These are phyloP conservation scores for Neoarthrinium moseri DNA, from an alignment of 2,329 filamentous ascomycete species.

Conservation along the genomic window DNA sequence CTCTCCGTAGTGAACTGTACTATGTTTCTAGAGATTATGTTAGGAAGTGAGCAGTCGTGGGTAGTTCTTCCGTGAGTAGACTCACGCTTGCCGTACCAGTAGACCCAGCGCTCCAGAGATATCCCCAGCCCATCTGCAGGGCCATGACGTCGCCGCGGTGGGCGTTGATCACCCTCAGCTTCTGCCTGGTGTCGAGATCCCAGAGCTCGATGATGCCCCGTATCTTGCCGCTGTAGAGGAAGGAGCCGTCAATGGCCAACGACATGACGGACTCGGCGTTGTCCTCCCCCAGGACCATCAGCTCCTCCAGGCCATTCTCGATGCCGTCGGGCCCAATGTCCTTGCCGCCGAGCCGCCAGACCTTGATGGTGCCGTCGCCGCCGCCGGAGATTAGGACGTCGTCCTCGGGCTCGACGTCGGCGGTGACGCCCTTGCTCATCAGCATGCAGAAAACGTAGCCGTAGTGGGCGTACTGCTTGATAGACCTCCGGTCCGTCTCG, in stretches of 20 bases:
- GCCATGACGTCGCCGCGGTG: constrained; percentile 83
- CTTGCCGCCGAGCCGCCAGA: constrained; percentile 70
- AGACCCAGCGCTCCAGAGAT: constrained; percentile 85
- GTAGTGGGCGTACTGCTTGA: constrained; percentile 87
- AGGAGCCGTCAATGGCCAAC: constrained; percentile 82
- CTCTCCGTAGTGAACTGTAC: constrained; percentile 62
- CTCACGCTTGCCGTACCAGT: constrained; percentile 80
- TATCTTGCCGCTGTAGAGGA: constrained; percentile 87
- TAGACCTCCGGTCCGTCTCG: constrained; percentile 78
- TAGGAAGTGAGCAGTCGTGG: background rate
- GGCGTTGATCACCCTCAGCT: constrained; percentile 80
- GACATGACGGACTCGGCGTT: constrained; percentile 69
- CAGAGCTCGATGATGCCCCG: constrained; percentile 90
- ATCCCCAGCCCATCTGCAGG: constrained; percentile 80
- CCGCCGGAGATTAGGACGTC: constrained; percentile 89
- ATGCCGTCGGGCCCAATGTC: constrained; percentile 48
- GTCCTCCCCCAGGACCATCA: constrained; percentile 63
- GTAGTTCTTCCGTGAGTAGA: constrained; percentile 15
- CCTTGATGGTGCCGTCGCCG: constrained; percentile 89
- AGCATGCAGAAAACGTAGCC: constrained; percentile 98
- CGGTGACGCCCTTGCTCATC: constrained; percentile 67
- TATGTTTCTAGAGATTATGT: constrained; percentile 54
- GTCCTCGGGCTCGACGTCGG: constrained; percentile 67
- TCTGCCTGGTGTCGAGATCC: constrained; percentile 93
- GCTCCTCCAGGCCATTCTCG: constrained; percentile 64